Evolutionary conservation across 2,329 filamentous ascomycete species (phyloP).

Genomic region (Phialocephala subalpina): DNA sequence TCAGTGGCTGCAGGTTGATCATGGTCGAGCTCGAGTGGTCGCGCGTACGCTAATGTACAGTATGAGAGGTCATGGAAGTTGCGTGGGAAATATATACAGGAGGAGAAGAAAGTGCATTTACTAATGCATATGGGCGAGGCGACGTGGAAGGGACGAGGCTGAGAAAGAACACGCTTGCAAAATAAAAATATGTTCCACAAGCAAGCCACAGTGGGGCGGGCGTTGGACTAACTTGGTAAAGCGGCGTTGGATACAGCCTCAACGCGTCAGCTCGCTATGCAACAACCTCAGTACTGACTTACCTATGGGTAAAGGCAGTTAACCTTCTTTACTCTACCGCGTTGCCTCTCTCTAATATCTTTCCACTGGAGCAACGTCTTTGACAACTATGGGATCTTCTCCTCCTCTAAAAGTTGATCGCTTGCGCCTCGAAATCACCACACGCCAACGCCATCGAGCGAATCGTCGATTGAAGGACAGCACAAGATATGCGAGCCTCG

Average conservation of each 20-base stretch:
- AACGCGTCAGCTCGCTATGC: too few species aligned
- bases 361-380: too few species aligned
- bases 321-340: too few species aligned
- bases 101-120: not conserved
- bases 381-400: too few species aligned
- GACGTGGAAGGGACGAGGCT: constrained; percentile 51
- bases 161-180: constrained; percentile 36
- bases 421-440: too few species aligned
- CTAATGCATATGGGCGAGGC: constrained; percentile 49
- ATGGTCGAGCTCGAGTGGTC: not conserved
- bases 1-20: constrained; percentile 1
- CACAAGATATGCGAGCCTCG: too few species aligned
- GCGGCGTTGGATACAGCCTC: not conserved
- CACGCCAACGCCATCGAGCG: too few species aligned
- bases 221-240: not conserved
- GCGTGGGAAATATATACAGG: not conserved
- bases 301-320: too few species aligned
- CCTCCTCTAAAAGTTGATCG: too few species aligned
- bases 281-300: too few species aligned
- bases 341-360: too few species aligned
- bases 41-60: not conserved
- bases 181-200: not conserved
- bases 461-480: too few species aligned
- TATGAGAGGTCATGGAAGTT: not conserved
- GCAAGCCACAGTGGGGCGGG: not conserved